Base-by-base conservation (phyloP, 352 stramenopile species). In the Globisporangium solare region DNA sequence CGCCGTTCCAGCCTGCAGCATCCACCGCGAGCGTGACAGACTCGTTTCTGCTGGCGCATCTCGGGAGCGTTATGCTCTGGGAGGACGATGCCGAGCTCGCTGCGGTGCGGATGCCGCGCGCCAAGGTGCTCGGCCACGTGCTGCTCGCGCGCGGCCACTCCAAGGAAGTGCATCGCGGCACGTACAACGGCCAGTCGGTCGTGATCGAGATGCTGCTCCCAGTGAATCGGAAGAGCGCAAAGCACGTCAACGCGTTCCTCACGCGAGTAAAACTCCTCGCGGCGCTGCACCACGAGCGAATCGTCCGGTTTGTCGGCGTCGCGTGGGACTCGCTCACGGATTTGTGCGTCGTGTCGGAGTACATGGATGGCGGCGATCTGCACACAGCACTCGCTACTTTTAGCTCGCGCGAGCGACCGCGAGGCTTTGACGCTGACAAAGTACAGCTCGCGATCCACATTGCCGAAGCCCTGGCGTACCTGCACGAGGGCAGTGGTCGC, bases 321-420 rank as follows among this genome's bases (percentile, higher is more conserved):
- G 63, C 73, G 35, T 87, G 76, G 76, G 67, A 76, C 22, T 69
- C 70, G 15, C 68, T 79, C 3, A 63, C 43, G 1, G 74, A 84
- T 51, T 49, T 82, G 6, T 71, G 74, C n/a, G 63, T 64, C 14
- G 55, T 81, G 1, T 56, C 63, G 10, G 74, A 83, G 53, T 83
- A 67, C 42, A 72, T 84, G 67, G 56, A 74, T n/a, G 59, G 63
- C 39, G 71, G 74, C 20, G 66, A 86, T 35, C 55, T 83, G 20
- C 63, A 66, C 17, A 66, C 71, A 0, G 37, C 73, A 6, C 63
- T 83, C 12, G 63, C 64, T 18, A 41, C 52, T 47, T 65, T 67
- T 6, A 37, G 70, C 14, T 70, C 14, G 58, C 75, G 17, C 24
- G 49, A 11, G 20, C 68, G 60, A 3, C 57, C 60, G 2, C 66